Percentiles rank a stretch among this genome's conserved stretches.
Evolutionary conservation across 2,329 filamentous ascomycete species (phyloP).

Genomic region (Neoarthrinium moseri): DNA sequence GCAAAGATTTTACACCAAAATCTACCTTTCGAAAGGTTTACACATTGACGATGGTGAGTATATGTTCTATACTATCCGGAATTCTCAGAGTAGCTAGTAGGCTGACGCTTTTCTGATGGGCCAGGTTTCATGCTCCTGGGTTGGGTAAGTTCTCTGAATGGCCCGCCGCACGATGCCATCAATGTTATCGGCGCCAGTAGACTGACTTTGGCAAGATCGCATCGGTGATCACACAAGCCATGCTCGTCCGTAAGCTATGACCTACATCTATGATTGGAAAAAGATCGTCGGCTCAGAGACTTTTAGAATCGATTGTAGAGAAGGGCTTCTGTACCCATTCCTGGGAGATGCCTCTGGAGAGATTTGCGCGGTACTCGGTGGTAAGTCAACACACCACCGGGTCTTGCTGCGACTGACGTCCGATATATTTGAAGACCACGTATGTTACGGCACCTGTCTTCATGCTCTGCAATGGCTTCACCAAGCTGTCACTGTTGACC

Average conservation of each 20-base stretch:
- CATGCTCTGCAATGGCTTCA: constrained; percentile 21
- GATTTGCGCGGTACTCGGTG: constrained; percentile 11
- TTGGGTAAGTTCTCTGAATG: constrained; percentile 13
- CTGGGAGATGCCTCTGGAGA: constrained; percentile 16
- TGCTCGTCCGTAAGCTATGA: neutral
- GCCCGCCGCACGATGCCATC: neutral
- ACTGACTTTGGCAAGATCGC: neutral
- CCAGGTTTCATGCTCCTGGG: constrained; percentile 24
- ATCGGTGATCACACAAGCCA: neutral
- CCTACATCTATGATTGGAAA: neutral
- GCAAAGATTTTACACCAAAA: constrained; percentile 31
- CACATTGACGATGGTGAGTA: constrained; percentile 15
- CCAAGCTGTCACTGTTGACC: constrained; percentile 24
- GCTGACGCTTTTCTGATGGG: neutral
- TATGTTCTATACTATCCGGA: neutral
- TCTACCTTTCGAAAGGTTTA: constrained; percentile 17
- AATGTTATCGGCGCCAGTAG: neutral
- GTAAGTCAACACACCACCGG: constrained; percentile 7
- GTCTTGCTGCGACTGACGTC: neutral
- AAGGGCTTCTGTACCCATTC: constrained; percentile 11
- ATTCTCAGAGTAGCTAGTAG: too few species aligned
- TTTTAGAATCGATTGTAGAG: constrained; percentile 2
- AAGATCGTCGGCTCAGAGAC: neutral
- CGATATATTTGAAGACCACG: constrained; percentile 4
- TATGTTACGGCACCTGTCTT: constrained; percentile 16